Evolutionary conservation across 2,329 filamentous ascomycete species (phyloP).

Genomic region (Penicillium brevicompactum): DNA sequence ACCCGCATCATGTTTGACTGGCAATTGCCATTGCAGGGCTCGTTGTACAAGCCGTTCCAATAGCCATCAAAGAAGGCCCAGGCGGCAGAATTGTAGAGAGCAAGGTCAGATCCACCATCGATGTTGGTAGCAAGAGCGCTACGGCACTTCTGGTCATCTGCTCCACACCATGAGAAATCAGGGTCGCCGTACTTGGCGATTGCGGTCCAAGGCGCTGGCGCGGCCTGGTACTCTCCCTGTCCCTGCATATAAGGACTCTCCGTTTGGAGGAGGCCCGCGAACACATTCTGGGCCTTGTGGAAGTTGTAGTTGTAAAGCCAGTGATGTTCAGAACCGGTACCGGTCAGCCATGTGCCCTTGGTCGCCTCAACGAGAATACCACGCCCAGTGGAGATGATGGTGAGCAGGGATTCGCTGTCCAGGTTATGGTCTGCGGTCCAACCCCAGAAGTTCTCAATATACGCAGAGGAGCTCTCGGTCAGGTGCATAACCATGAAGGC

Average conservation of each 20-base stretch:
- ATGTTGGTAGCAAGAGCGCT: slow-evolving; percentile 33
- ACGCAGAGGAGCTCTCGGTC: slow-evolving; percentile 49
- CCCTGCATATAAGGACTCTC: slow-evolving; percentile 41
- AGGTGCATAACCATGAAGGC: slow-evolving; percentile 57
- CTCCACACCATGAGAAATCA: slow-evolving; percentile 33
- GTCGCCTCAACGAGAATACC: slow-evolving; percentile 46
- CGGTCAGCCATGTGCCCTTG: slow-evolving; percentile 49
- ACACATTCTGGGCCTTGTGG: slow-evolving; percentile 45
- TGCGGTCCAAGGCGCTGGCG: slow-evolving; percentile 33
- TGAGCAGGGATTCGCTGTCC: slow-evolving; percentile 37
- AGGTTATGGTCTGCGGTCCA: slow-evolving; percentile 56
- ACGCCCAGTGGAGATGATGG: slow-evolving; percentile 42
- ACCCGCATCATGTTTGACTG: slow-evolving; percentile 39
- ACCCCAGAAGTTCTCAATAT: slow-evolving; percentile 58
- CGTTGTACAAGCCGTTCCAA: slow-evolving; percentile 32
- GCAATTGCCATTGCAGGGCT: slow-evolving; percentile 32
- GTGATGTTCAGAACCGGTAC: slow-evolving; percentile 51
- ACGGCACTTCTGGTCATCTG: slow-evolving; percentile 32
- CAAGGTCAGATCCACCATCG: slow-evolving; percentile 32
- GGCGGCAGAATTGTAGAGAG: slow-evolving; percentile 36
- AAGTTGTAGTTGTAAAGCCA: slow-evolving; percentile 54
- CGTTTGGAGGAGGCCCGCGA: slow-evolving; percentile 39
- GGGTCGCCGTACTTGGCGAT: slow-evolving; percentile 30
- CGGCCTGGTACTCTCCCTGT: slow-evolving; percentile 25
- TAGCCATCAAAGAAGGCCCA: slow-evolving; percentile 38